A percentile compares a stretch with the other conserved stretches of the same genome.
These are phyloP conservation scores for Cyberlindnera mycetangii DNA, from an alignment of 805 yeast species.

Conservation along the genomic window DNA sequence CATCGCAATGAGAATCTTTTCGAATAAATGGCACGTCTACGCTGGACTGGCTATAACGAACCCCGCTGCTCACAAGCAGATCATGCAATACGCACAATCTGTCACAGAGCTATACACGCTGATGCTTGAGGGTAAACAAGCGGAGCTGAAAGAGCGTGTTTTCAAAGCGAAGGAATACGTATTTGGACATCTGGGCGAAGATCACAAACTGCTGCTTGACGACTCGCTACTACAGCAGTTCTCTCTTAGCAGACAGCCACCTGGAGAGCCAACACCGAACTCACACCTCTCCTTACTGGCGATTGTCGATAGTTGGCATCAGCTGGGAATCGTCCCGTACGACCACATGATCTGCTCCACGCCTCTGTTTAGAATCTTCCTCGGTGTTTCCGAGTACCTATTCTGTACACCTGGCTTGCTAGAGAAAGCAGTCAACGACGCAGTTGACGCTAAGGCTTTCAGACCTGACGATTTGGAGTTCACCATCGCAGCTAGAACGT, in stretches of 20 bases:
- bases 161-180: constrained; percentile 68
- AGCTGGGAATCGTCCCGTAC: constrained; percentile 82
- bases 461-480: constrained; percentile 91
- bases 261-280: constrained; percentile 65
- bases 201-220: constrained; percentile 72
- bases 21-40: constrained; percentile 97
- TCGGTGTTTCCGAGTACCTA: constrained; percentile 90
- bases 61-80: constrained; percentile 90
- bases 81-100: constrained; percentile 83
- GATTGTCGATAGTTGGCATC: constrained; percentile 92
- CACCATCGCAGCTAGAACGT: constrained; percentile 80
- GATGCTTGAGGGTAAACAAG: constrained; percentile 67
- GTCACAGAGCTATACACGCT: constrained; percentile 79
- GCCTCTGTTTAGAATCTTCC: constrained; percentile 84
- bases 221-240: constrained; percentile 71
- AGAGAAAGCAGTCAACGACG: constrained; percentile 76
- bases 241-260: constrained; percentile 70
- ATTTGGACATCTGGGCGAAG: constrained; percentile 59
- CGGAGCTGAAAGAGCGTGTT: constrained; percentile 58
- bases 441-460: constrained; percentile 62
- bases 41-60: constrained; percentile 97
- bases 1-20: constrained; percentile 83
- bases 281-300: constrained; percentile 87
- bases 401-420: constrained; percentile 80
- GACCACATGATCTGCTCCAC: constrained; percentile 97